A percentile compares a stretch with the other conserved stretches of the same genome.
These are phyloP conservation scores for Pezicula carpinea DNA, from an alignment of 2,329 filamentous ascomycete species.

Conservation along the genomic window DNA sequence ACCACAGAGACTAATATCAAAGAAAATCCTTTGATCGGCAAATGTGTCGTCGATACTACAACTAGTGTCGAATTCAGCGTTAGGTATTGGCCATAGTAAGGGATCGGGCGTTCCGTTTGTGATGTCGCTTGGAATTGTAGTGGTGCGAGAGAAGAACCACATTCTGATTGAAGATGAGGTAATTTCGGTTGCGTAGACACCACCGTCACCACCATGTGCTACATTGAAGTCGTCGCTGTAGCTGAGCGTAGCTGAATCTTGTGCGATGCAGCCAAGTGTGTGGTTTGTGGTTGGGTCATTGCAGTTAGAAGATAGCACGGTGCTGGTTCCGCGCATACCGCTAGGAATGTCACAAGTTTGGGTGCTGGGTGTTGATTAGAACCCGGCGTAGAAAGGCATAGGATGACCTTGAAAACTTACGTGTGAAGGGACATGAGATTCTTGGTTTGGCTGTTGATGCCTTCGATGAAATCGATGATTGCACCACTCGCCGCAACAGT, in stretches of 20 bases:
- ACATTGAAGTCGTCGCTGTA: slow-evolving; percentile 48
- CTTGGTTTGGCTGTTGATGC: slow-evolving; percentile 37
- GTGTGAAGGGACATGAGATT: slow-evolving; percentile 43
- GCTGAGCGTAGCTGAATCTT: slow-evolving; percentile 29
- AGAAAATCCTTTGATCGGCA: slow-evolving; percentile 65
- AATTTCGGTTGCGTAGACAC: slow-evolving; percentile 42
- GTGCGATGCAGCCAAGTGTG: slow-evolving; percentile 40
- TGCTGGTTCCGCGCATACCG: too few species aligned
- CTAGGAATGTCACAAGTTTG: too few species aligned
- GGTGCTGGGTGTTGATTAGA: too few species aligned
- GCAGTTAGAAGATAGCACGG: too few species aligned
- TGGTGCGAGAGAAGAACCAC: slow-evolving; percentile 40
- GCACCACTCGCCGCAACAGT: slow-evolving; percentile 19
- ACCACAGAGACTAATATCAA: slow-evolving; percentile 83
- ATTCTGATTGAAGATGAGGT: slow-evolving; percentile 37
- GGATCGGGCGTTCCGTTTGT: slow-evolving; percentile 34
- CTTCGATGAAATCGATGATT: slow-evolving; percentile 36
- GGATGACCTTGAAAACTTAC: background rate
- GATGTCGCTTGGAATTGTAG: slow-evolving; percentile 37
- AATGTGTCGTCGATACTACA: slow-evolving; percentile 71
- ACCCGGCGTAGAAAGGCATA: slow-evolving; percentile 35
- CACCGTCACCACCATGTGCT: slow-evolving; percentile 39
- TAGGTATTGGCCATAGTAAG: slow-evolving; percentile 36
- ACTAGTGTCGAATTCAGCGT: slow-evolving; percentile 33
- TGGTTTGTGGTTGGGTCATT: slow-evolving; percentile 5